phyloP scores from a whole-genome alignment of 163 green algal genomes.

The Scenedesmus sp. region DNA sequence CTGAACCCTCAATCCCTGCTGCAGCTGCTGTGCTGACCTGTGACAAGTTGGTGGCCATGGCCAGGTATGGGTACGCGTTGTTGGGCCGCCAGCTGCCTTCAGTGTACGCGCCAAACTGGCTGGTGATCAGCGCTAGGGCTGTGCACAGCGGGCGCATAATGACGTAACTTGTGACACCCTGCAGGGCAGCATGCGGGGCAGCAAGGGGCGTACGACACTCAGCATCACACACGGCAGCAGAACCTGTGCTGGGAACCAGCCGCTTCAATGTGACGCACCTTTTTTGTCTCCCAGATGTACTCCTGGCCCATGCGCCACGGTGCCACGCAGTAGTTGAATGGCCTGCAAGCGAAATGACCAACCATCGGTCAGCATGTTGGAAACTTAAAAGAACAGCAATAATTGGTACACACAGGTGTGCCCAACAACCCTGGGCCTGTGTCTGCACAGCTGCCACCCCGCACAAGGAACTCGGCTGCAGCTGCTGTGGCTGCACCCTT shows the following conservation, averaged over 20 bases:
- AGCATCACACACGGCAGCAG: neutral
- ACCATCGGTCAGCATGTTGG: neutral
- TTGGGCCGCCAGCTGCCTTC: slow-evolving; percentile 84
- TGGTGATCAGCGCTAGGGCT: slow-evolving; percentile 75
- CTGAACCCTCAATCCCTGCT: neutral
- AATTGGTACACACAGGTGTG: neutral
- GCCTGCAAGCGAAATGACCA: neutral
- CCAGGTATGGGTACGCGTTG: slow-evolving; percentile 91
- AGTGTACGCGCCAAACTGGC: slow-evolving; percentile 79
- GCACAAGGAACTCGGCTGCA: neutral
- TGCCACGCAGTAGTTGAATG: slow-evolving; percentile 49
- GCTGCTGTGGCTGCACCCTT: neutral
- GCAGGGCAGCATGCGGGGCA: slow-evolving; percentile 1
- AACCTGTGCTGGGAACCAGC: neutral
- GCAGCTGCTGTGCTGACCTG: slow-evolving; percentile 59
- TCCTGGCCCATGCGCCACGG: slow-evolving; percentile 84
- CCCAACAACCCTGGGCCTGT: neutral
- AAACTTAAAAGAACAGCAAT: neutral
- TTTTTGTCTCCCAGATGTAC: slow-evolving; percentile 93
- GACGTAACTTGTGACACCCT: slow-evolving; percentile 96
- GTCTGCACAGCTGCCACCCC: neutral
- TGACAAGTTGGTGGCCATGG: slow-evolving; percentile 89
- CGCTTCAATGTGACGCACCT: slow-evolving; percentile 70
- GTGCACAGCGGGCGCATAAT: slow-evolving; percentile 91
- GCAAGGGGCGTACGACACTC: too few relatives aligned